These are phyloP conservation scores for Pleurozium schreberi DNA, from an alignment of 225 moss, liverwort and hornwort genomes.

Conservation along the genomic window DNA sequence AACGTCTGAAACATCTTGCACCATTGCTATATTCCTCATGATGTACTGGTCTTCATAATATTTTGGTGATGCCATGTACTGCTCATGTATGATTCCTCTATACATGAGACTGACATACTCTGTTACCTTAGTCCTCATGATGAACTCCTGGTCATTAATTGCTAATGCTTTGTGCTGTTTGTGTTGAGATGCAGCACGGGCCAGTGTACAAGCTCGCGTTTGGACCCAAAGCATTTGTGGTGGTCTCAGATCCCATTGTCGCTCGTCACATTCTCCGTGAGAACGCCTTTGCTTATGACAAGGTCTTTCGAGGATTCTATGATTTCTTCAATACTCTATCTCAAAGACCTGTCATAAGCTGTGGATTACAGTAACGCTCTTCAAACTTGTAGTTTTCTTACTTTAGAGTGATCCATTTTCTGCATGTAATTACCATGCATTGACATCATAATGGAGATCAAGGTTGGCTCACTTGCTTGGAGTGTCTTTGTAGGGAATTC, in stretches of 20 bases:
- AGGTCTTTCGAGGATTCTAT: constrained; percentile 44
- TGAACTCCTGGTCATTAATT: neutral
- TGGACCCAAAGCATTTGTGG: constrained; percentile 97
- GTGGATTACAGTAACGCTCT: neutral
- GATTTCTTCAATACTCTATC: neutral
- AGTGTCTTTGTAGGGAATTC: constrained; percentile 53
- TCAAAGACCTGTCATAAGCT: neutral
- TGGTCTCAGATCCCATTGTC: constrained; percentile 87
- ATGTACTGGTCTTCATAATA: neutral
- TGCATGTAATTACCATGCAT: neutral
- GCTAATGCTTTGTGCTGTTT: neutral
- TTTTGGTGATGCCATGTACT: neutral
- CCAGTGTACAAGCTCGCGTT: constrained; percentile 96
- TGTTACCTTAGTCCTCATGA: neutral
- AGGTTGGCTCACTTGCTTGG: neutral
- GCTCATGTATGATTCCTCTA: neutral
- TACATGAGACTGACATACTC: neutral
- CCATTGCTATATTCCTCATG: neutral
- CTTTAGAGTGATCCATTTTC: neutral
- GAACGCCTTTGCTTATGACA: constrained; percentile 93
- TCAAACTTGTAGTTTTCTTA: neutral
- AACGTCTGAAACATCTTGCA: neutral
- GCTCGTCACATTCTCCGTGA: constrained; percentile 93
- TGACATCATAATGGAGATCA: neutral
- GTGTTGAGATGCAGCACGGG: constrained; percentile 56